Percentiles rank a stretch among this genome's conserved stretches.
Conservation (phyloP, 202 grass and related monocot species). For the Elaeis oleifera region DNA sequence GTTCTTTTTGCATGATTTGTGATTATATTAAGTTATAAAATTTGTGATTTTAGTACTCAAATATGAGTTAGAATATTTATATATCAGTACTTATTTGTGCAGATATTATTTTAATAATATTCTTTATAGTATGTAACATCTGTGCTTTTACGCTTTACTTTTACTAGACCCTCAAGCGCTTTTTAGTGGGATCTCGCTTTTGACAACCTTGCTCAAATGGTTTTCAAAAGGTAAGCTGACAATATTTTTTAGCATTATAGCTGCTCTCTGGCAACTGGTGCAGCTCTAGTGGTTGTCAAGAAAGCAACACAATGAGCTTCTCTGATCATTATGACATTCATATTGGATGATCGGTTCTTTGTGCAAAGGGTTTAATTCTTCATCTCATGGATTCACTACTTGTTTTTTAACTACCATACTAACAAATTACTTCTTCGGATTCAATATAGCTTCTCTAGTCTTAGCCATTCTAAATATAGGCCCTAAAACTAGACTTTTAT, state of each 20-base stretch:
- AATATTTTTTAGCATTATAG: slow-evolving; percentile 4
- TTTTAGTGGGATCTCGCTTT: too few relatives aligned
- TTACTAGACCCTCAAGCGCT: too few relatives aligned
- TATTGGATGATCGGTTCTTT: slow-evolving; percentile 4
- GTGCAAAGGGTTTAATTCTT: background rate
- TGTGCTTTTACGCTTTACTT: too few relatives aligned
- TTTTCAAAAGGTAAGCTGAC: background rate
- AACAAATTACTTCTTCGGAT: background rate
- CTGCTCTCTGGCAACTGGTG: slow-evolving; percentile 6
- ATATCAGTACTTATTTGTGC: too few relatives aligned
- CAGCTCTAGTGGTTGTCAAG: slow-evolving; percentile 5
- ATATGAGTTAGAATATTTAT: too few relatives aligned
- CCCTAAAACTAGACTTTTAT: too few relatives aligned
- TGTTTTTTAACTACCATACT: slow-evolving; percentile 12
- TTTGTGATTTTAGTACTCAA: too few relatives aligned
- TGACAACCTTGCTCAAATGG: background rate
- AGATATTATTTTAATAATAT: too few relatives aligned
- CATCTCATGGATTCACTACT: slow-evolving; percentile 8
- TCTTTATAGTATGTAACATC: too few relatives aligned
- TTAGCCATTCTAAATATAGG: background rate
- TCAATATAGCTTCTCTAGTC: background rate
- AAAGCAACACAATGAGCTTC: slow-evolving; percentile 11
- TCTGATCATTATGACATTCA: slow-evolving; percentile 9
- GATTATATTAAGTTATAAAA: too few relatives aligned
- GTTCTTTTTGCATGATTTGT: too few relatives aligned